These are phyloP conservation scores for Oldenlandia corymbosa DNA, from an alignment of 257 asterid species.

Conservation along the genomic window DNA sequence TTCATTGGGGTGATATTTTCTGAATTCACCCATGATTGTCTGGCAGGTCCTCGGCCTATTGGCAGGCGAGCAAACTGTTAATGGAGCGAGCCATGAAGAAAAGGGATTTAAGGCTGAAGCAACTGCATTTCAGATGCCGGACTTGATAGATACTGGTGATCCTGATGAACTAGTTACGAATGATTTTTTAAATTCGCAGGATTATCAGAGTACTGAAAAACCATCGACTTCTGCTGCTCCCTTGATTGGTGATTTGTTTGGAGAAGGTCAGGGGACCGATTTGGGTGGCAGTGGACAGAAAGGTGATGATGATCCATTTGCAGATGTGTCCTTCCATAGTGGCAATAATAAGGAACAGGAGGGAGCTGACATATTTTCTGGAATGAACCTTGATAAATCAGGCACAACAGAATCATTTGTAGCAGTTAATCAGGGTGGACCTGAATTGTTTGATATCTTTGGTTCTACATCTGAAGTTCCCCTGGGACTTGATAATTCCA, in stretches of 20 bases:
- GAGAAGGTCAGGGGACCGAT: constrained; percentile 37
- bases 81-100: constrained; percentile 33
- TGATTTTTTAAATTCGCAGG: constrained; percentile 33
- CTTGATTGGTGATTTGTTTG: constrained; percentile 64
- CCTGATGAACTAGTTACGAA: constrained; percentile 43
- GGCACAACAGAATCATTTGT: constrained; percentile 29
- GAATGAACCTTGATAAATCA: constrained; percentile 43
- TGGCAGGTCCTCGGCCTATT: constrained; percentile 70
- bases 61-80: constrained; percentile 47
- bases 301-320: constrained; percentile 84
- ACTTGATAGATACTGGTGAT: constrained; percentile 86
- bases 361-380: constrained; percentile 65
- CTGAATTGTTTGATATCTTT: constrained; percentile 60
- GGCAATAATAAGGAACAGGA: constrained; percentile 41
- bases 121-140: constrained; percentile 47
- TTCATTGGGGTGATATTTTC: background rate
- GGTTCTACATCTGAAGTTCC: constrained; percentile 41
- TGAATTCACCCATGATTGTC: constrained; percentile 10
- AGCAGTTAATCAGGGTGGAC: constrained; percentile 36
- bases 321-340: constrained; percentile 78
- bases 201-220: constrained; percentile 29
- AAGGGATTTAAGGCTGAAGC: constrained; percentile 41
- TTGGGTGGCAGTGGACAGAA: constrained; percentile 35
- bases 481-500: constrained; percentile 29
- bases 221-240: constrained; percentile 47